These are phyloP conservation scores for Cydonia oblonga DNA, from an alignment of 331 rosid genomes.

Conservation along the genomic window DNA sequence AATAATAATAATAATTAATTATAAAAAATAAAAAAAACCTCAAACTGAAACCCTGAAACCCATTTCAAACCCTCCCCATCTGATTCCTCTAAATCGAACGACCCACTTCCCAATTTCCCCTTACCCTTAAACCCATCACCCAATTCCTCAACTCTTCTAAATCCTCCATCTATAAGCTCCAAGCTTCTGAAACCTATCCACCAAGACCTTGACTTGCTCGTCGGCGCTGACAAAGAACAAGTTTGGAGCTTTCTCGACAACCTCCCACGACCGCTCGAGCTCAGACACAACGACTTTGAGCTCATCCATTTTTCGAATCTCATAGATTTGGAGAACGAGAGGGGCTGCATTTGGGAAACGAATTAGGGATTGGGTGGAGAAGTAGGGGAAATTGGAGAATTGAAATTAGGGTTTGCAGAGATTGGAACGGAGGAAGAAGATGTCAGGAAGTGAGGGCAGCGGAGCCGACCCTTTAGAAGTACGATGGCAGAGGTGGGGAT, in stretches of 20 bases:
- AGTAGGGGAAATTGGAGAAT: background rate
- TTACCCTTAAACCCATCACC: background rate
- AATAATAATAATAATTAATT: no score
- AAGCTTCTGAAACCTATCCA: constrained; percentile 75
- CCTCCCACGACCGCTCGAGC: constrained; percentile 90
- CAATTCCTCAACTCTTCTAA: constrained; percentile 4
- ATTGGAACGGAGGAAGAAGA: no score
- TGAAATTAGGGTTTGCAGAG: background rate
- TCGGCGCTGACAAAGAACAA: constrained; percentile 68
- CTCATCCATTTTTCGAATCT: constrained; percentile 94
- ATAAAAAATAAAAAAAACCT: no score
- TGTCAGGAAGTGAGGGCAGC: no score
- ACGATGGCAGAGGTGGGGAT: no score
- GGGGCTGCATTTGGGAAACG: constrained; percentile 1
- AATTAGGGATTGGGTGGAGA: background rate
- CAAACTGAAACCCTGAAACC: no score
- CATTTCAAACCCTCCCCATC: no score
- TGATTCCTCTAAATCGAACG: background rate
- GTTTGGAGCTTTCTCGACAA: constrained; percentile 57
- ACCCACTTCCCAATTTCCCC: background rate
- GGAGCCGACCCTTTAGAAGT: no score
- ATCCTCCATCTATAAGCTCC: constrained; percentile 11
- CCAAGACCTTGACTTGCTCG: constrained; percentile 82
- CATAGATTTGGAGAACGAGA: constrained; percentile 73
- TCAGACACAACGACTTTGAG: constrained; percentile 76